phyloP scores from a whole-genome alignment of 2,329 filamentous ascomycete species.

The Immersiporthe knoxdaviesiana region DNA sequence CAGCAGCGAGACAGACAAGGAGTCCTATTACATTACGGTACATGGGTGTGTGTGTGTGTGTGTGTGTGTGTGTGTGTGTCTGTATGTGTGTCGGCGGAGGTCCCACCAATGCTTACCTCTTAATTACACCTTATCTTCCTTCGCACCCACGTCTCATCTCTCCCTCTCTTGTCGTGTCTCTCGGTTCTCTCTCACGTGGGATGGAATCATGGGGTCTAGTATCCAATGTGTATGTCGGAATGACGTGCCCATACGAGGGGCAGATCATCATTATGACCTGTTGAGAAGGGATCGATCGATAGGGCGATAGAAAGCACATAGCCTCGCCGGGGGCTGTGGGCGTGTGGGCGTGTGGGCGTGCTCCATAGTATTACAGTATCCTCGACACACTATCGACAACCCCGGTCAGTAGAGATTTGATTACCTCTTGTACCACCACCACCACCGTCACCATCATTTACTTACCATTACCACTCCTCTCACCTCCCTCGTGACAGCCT shows the following conservation, averaged over 20 bases:
- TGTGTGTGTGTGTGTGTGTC: neutral
- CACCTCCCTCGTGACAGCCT: neutral
- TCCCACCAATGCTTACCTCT: neutral
- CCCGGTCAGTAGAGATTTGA: neutral
- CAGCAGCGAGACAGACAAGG: neutral
- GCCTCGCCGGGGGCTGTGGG: neutral
- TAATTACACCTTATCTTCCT: slow-evolving; percentile 8
- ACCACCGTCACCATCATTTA: neutral
- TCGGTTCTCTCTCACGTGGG: neutral
- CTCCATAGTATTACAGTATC: neutral
- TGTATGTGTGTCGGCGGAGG: neutral
- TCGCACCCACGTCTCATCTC: slow-evolving; percentile 5
- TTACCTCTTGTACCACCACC: neutral
- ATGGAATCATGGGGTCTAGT: neutral
- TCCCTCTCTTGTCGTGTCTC: neutral
- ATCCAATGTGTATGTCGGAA: neutral
- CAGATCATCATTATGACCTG: neutral
- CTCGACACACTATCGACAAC: slow-evolving; percentile 1
- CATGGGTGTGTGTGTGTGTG: too few species aligned
- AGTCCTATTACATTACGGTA: too few species aligned
- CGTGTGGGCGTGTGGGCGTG: too few species aligned
- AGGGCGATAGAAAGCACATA: neutral
- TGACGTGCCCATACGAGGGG: slow-evolving; percentile 3
- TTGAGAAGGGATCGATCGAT: neutral
- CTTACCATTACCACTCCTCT: neutral